A percentile compares a stretch with the other conserved stretches of the same genome.
These are phyloP conservation scores for Chenopodium quinoa DNA, from an alignment of 148 eudicot species.

Conservation along the genomic window DNA sequence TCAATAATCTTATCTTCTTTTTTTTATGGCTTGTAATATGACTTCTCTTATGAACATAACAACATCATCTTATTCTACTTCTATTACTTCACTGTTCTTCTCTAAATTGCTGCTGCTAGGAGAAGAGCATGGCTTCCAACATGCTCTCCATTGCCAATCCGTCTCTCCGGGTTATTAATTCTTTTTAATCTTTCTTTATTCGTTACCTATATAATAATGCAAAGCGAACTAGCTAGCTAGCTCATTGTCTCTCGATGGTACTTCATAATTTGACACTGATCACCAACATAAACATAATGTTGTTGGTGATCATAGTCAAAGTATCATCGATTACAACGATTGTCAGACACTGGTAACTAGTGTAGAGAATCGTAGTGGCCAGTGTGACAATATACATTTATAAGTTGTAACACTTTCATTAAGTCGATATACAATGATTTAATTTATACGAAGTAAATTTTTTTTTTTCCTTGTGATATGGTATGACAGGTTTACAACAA, in stretches of 20 bases:
- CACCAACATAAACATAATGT: neutral
- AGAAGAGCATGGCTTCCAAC: constrained; percentile 63
- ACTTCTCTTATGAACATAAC: constrained; percentile 1
- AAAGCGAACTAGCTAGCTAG: neutral
- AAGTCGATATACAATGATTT: neutral
- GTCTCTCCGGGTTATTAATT: constrained; percentile 47
- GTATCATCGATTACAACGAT: neutral
- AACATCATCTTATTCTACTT: neutral
- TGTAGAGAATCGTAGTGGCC: neutral
- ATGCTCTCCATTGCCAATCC: constrained; percentile 73
- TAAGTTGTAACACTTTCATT: neutral
- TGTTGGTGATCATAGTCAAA: neutral
- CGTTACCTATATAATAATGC: too few relatives aligned
- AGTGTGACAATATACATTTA: neutral
- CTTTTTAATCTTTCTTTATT: neutral
- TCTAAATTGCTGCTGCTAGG: neutral
- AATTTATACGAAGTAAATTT: neutral
- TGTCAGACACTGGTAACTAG: neutral
- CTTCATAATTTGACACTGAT: neutral
- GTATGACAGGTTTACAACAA: constrained; percentile 56
- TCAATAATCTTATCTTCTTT: constrained; percentile 45
- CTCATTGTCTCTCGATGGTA: neutral
- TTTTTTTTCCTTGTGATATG: neutral
- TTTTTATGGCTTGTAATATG: constrained; percentile 22
- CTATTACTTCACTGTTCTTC: constrained; percentile 8